phyloP scores from a whole-genome alignment of 495 filamentous ascomycete genomes.

The Penicillium salamii region DNA sequence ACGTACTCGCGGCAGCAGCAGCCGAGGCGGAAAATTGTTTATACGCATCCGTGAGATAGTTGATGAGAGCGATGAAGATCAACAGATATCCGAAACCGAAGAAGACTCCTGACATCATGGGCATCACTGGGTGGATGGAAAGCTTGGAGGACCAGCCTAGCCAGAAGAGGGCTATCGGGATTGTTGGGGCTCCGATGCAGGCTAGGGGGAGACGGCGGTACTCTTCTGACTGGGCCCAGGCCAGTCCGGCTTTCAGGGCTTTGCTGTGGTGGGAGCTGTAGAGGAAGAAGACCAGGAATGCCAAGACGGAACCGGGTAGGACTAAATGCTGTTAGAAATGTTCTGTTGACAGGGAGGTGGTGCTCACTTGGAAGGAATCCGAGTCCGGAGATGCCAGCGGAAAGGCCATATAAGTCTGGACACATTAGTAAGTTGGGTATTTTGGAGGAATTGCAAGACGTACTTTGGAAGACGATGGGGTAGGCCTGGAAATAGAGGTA shows the following conservation, averaged over 20 bases:
- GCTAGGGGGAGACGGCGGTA: conserved; percentile 59
- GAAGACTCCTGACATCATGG: conserved; percentile 42
- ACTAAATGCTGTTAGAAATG: conserved; percentile 7
- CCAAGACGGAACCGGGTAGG: conserved; percentile 20
- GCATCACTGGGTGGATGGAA: conserved; percentile 45
- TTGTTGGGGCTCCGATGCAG: conserved; percentile 43
- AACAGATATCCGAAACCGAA: conserved; percentile 51
- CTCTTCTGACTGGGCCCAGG: conserved; percentile 47
- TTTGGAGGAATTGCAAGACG: neutral
- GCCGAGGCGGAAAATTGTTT: conserved; percentile 26
- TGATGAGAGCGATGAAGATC: conserved; percentile 47
- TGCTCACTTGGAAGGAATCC: conserved; percentile 33
- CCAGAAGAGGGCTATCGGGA: conserved; percentile 58
- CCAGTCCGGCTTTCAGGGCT: conserved; percentile 15
- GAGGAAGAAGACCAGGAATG: conserved; percentile 23
- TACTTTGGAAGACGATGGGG: conserved; percentile 51
- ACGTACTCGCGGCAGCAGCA: conserved; percentile 32
- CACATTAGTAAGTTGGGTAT: neutral
- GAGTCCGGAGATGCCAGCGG: conserved; percentile 24
- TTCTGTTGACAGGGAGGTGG: neutral
- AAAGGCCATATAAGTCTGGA: conserved; percentile 49
- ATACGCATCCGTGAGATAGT: conserved; percentile 54
- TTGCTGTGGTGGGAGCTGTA: conserved; percentile 27
- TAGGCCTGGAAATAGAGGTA: conserved; percentile 63
- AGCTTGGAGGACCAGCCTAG: conserved; percentile 52